Evolutionary conservation across 371 early-diverging fungal species (phyloP).

Genomic region (Actinomortierella ambigua): DNA sequence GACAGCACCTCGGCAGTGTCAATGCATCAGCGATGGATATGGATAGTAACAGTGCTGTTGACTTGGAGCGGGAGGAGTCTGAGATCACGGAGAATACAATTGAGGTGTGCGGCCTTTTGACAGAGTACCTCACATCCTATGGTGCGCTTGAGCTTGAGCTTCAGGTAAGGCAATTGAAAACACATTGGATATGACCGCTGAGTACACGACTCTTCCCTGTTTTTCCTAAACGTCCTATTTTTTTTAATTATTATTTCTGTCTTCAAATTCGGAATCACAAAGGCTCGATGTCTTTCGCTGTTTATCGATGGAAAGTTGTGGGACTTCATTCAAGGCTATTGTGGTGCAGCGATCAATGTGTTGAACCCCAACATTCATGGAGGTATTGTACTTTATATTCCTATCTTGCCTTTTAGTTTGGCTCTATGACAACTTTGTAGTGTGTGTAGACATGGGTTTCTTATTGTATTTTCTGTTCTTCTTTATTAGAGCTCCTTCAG

Average conservation of each 20-base stretch:
- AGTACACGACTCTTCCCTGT: too few species aligned
- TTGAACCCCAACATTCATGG: conserved; percentile 16
- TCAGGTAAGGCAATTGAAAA: conserved; percentile 11
- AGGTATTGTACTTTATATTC: conserved; percentile 11
- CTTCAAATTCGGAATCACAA: too few species aligned
- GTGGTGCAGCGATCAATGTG: conserved; percentile 17
- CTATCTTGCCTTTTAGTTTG: too few species aligned
- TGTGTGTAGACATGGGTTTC: too few species aligned
- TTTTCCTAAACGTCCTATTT: too few species aligned
- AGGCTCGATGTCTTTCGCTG: conserved; percentile 30
- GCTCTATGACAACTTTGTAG: too few species aligned
- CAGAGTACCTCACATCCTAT: conserved; percentile 4
- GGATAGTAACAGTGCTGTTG: neutral
- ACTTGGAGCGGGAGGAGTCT: conserved; percentile 6
- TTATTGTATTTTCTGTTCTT: neutral
- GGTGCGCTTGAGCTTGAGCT: conserved; percentile 25
- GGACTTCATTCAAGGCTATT: conserved; percentile 30
- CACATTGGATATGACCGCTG: too few species aligned
- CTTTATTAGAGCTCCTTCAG: conserved; percentile 25
- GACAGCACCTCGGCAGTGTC: neutral
- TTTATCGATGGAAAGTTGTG: conserved; percentile 33
- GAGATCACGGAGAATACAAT: conserved; percentile 5
- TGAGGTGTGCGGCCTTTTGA: conserved; percentile 17
- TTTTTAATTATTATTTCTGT: too few species aligned
- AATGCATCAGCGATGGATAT: neutral